Evolutionary conservation across 495 filamentous ascomycete genomes (phyloP).

Genomic region (Aspergillus incahuasiensis): DNA sequence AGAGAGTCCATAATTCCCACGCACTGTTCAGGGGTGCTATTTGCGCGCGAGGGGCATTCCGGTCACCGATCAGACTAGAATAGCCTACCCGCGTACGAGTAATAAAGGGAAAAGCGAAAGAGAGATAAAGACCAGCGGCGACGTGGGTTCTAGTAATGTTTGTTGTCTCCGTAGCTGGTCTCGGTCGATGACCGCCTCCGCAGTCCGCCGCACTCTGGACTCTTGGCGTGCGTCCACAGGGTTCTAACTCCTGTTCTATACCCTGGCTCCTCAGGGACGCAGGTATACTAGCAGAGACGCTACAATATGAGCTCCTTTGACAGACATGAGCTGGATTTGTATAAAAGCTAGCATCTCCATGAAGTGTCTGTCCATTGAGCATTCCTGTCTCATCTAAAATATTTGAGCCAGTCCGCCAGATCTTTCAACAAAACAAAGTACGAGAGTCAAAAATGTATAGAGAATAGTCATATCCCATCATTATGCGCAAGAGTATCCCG

Average conservation of each 20-base stretch:
- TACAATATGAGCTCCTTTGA: too few species aligned
- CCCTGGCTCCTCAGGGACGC: too few species aligned
- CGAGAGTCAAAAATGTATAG: background rate
- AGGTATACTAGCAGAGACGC: too few species aligned
- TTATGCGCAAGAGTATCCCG: constrained; percentile 30
- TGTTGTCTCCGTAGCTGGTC: background rate
- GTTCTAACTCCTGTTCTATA: too few species aligned
- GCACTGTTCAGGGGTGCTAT: constrained; percentile 23
- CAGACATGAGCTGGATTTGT: too few species aligned
- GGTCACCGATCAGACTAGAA: constrained; percentile 9
- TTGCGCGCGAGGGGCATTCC: constrained; percentile 33
- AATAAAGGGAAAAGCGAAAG: background rate
- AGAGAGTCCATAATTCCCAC: constrained; percentile 45
- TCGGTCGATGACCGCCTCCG: constrained; percentile 10
- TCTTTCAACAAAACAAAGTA: background rate
- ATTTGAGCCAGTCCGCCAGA: background rate
- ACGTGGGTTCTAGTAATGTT: too few species aligned
- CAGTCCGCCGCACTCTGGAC: constrained; percentile 7
- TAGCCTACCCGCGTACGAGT: background rate
- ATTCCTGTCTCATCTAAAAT: background rate
- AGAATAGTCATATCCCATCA: constrained; percentile 37
- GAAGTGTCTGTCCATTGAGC: background rate
- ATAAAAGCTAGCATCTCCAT: background rate
- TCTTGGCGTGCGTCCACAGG: constrained; percentile 2
- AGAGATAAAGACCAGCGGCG: background rate